phyloP scores from a whole-genome alignment of 2,329 filamentous ascomycete species.

The Cladosporium sp. region DNA sequence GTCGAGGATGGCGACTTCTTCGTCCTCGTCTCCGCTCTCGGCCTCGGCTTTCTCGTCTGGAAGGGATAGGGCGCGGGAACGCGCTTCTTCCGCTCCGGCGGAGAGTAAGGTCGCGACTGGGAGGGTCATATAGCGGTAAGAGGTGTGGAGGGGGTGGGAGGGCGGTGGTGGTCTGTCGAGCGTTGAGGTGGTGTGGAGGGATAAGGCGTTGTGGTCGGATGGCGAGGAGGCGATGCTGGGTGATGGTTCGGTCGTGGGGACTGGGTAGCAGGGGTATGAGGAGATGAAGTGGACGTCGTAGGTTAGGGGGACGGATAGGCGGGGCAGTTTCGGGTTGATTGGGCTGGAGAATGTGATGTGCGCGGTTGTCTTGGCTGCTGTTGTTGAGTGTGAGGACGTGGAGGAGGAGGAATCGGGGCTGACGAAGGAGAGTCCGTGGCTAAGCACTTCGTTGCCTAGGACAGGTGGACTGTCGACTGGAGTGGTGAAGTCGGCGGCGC shows the following conservation, averaged over 20 bases:
- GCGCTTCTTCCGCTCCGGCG: background rate
- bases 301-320: slow-evolving; percentile 36
- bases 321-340: slow-evolving; percentile 15
- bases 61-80: slow-evolving; percentile 13
- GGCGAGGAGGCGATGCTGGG: background rate
- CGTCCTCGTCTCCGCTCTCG: slow-evolving; percentile 19
- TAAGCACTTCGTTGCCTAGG: slow-evolving; percentile 25
- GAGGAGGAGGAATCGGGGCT: slow-evolving; percentile 1
- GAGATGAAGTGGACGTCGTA: slow-evolving; percentile 52
- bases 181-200: slow-evolving; percentile 6
- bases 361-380: slow-evolving; percentile 1
- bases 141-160: slow-evolving; percentile 37
- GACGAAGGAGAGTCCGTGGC: slow-evolving; percentile 21
- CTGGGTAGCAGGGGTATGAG: slow-evolving; percentile 45
- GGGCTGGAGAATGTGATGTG: slow-evolving; percentile 31
- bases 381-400: background rate
- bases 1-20: slow-evolving; percentile 40
- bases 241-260: background rate
- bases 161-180: slow-evolving; percentile 27
- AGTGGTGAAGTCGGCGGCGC: slow-evolving; percentile 33
- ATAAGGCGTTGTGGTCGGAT: background rate
- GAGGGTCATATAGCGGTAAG: slow-evolving; percentile 34
- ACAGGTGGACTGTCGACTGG: slow-evolving; percentile 32
- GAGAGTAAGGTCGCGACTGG: slow-evolving; percentile 27
- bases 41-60: slow-evolving; percentile 1